These are phyloP conservation scores for Apiotrichum siamense DNA, from an alignment of 1,284 basidiomycete genomes.

Conservation along the genomic window DNA sequence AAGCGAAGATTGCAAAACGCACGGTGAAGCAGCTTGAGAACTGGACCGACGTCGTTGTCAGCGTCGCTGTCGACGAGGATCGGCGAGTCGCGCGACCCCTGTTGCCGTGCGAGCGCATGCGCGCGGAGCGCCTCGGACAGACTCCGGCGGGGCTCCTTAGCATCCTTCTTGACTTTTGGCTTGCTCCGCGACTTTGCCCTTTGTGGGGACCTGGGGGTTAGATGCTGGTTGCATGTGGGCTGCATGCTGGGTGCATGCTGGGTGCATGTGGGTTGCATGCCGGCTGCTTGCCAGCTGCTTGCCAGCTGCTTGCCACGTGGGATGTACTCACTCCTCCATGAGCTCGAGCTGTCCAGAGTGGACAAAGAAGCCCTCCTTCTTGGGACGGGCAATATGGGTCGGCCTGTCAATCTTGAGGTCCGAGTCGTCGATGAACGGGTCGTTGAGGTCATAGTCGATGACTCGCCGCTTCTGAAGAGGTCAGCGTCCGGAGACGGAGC, in stretches of 20 bases:
- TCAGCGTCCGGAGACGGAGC: neutral
- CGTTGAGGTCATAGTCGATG: constrained; percentile 76
- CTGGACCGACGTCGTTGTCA: constrained; percentile 1
- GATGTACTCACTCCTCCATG: constrained; percentile 41
- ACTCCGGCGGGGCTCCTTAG: constrained; percentile 10
- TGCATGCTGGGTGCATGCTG: too few species aligned
- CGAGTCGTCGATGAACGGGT: constrained; percentile 97
- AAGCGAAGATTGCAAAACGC: neutral
- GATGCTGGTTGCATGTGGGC: too few species aligned
- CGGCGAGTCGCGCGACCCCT: constrained; percentile 3
- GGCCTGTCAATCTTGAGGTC: constrained; percentile 85
- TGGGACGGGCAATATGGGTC: constrained; percentile 85
- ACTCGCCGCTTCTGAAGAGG: constrained; percentile 52
- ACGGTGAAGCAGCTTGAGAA: neutral
- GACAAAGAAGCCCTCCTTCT: constrained; percentile 91
- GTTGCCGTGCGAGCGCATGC: neutral
- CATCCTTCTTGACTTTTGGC: constrained; percentile 16
- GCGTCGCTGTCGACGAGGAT: constrained; percentile 19
- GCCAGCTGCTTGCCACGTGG: too few species aligned
- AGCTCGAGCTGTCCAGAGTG: constrained; percentile 76
- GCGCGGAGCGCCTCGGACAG: constrained; percentile 11
- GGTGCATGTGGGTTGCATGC: too few species aligned
- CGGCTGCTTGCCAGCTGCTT: too few species aligned
- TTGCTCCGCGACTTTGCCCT: constrained; percentile 1
- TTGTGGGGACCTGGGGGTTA: constrained; percentile 15